Evolutionary conservation across 352 stramenopile genomes (phyloP), one percentile per base, ranked within the genome.

Genomic region (Globisporangium recalcitrans): DNA sequence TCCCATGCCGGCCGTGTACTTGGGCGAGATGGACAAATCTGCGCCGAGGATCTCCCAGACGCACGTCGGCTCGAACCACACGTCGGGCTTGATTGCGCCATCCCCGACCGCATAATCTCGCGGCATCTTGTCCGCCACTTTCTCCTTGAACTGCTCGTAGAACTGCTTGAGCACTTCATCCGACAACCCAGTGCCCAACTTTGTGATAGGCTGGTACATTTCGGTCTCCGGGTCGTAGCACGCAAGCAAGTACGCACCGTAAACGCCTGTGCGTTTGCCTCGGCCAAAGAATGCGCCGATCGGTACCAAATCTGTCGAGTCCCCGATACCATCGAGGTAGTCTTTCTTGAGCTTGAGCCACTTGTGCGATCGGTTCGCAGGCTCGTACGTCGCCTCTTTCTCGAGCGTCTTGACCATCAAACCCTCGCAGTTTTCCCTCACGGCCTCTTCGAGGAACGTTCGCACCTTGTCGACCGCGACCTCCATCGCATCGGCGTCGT

Each of bases 301-400:
- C 2, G 97, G 96, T 29, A 99, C 97, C 22, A 99, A 77, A 72
- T 99, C 98, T 1, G 98, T 90, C 10, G 96, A 99, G 73, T 99
- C 97, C 8, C 95, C 97, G 46, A 99, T 93, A 22, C 96, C 96
- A 26, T 99, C 96, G 1, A 99, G 72, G 63, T 99, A 99, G 75
- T 99, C 98, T 72, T 99, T 99, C 77, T 99, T 99, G 7, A 99
- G 85, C 72, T 99, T 99, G 47, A 99, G 83, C 98, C 98, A 99
- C 73, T 99, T 99, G 60, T 99, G 84, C 9, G 95, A 99, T 40
- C 97, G 89, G 64, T 97, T 97, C 7, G 94, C 97, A 7, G 97
- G 97, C 70, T 99, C 92, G 73, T 99, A 99, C 1, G 93, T 97
- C 21, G 93, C 92, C 73, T 99, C 97, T 22, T 92, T 85, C 63